These are phyloP conservation scores for Fusarium pseudograminearum DNA, from an alignment of 2,329 filamentous ascomycete species.

Conservation along the genomic window DNA sequence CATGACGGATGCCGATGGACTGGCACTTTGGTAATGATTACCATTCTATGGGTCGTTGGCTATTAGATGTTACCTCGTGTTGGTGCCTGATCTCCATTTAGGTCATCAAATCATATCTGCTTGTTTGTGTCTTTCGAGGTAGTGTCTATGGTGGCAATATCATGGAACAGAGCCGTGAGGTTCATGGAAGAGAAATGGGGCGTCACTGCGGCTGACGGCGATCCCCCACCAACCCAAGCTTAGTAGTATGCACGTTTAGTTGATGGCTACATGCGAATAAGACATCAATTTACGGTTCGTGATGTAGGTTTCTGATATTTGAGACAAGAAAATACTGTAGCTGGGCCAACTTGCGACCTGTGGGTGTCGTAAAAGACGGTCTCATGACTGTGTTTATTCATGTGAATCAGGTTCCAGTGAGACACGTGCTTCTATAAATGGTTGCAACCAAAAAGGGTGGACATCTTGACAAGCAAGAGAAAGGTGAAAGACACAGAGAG, in stretches of 20 bases:
- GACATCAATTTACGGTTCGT: conserved; percentile 19
- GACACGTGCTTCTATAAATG: conserved; percentile 38
- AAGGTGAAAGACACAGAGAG: no score
- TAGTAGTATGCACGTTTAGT: conserved; percentile 3
- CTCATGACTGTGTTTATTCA: conserved; percentile 34
- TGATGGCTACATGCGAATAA: conserved; percentile 8
- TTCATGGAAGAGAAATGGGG: conserved; percentile 28
- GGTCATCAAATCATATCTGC: not conserved
- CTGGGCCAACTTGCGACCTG: conserved; percentile 28
- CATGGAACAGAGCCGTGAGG: conserved; percentile 42
- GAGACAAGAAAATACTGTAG: conserved; percentile 27
- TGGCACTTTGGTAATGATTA: conserved; percentile 32
- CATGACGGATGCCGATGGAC: conserved; percentile 35
- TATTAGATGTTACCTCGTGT: conserved; percentile 15
- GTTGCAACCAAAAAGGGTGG: conserved; percentile 16
- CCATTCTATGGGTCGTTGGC: conserved; percentile 27
- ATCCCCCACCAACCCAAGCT: conserved; percentile 31
- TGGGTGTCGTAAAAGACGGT: conserved; percentile 32
- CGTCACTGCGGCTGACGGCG: conserved; percentile 33
- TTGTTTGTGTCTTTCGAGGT: not conserved
- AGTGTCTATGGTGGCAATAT: conserved; percentile 31
- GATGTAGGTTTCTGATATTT: conserved; percentile 14
- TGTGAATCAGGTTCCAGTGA: conserved; percentile 19
- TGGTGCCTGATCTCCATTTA: conserved; percentile 31
- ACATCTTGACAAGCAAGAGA: not conserved